These are phyloP conservation scores for Madurella fahalii DNA, from an alignment of 2,329 filamentous ascomycete genomes.

Conservation along the genomic window DNA sequence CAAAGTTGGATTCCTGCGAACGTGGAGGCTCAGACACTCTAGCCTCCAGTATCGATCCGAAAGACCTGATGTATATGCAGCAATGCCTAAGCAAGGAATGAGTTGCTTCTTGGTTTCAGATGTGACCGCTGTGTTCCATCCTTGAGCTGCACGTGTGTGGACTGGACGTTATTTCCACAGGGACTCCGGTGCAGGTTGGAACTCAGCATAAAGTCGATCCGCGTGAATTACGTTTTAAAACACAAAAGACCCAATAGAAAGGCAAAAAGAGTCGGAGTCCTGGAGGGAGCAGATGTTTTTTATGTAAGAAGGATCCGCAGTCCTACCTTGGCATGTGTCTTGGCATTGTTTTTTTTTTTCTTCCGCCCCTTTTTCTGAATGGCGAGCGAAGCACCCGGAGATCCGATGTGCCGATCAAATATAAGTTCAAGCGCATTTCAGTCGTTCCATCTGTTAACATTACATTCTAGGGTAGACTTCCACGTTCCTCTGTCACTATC, in stretches of 20 bases:
- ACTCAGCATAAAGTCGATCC: slow-evolving; percentile 1
- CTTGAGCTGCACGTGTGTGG: too few relatives aligned
- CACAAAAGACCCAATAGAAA: slow-evolving; percentile 5
- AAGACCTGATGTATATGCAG: too few relatives aligned
- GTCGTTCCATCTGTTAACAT: not conserved
- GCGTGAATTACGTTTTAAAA: slow-evolving; percentile 12
- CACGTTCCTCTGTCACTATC: not conserved
- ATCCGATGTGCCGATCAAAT: not conserved
- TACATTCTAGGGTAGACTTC: not conserved
- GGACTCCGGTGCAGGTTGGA: not conserved
- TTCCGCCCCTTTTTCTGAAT: not conserved
- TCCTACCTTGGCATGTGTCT: slow-evolving; percentile 9
- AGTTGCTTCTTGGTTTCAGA: too few relatives aligned
- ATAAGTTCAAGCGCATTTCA: not conserved
- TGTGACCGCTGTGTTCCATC: too few relatives aligned
- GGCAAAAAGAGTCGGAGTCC: not conserved
- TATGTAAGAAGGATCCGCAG: slow-evolving; percentile 13
- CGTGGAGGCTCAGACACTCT: too few relatives aligned
- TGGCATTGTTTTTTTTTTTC: slow-evolving; percentile 9
- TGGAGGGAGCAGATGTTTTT: not conserved
- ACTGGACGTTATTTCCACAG: too few relatives aligned
- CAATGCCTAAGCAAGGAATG: too few relatives aligned
- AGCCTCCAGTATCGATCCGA: too few relatives aligned
- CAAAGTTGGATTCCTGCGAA: too few relatives aligned
- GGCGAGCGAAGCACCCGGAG: not conserved